Percentiles rank a stretch among this genome's conserved stretches.
Evolutionary conservation across 805 yeast genomes (phyloP).

Genomic region (Candida xyloterini): DNA sequence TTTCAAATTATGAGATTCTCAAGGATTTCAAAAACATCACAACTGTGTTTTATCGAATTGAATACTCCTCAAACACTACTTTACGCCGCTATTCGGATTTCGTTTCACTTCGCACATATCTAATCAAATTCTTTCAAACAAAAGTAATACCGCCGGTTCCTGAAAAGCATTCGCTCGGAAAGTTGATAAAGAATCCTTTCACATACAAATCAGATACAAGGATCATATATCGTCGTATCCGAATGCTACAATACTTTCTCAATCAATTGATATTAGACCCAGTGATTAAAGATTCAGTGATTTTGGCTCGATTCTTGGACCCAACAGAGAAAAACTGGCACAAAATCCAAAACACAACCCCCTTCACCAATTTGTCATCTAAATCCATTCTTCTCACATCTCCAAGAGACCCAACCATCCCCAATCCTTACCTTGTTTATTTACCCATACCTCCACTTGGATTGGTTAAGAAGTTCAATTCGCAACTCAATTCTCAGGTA

Average conservation of each 20-base stretch:
- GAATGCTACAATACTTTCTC: constrained; percentile 44
- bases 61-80: constrained; percentile 16
- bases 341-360: constrained; percentile 37
- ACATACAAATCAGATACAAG: constrained; percentile 30
- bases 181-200: constrained; percentile 31
- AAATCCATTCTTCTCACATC: constrained; percentile 47
- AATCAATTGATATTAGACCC: constrained; percentile 37
- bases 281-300: constrained; percentile 34
- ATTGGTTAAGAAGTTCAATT: constrained; percentile 26
- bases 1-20: constrained; percentile 20
- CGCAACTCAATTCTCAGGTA: constrained; percentile 23
- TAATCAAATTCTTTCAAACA: constrained; percentile 75
- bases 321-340: constrained; percentile 50
- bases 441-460: constrained; percentile 41
- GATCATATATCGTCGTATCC: constrained; percentile 46
- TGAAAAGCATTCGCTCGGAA: constrained; percentile 60
- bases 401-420: constrained; percentile 49
- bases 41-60: constrained; percentile 32
- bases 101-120: constrained; percentile 69
- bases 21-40: constrained; percentile 29
- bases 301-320: constrained; percentile 48
- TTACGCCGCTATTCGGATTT: constrained; percentile 91
- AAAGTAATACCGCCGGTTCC: constrained; percentile 96
- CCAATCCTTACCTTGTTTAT: constrained; percentile 50
- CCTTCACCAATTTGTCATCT: constrained; percentile 44